These are phyloP conservation scores for Posidonia oceanica DNA, from an alignment of 116 monocot species.

Conservation along the genomic window DNA sequence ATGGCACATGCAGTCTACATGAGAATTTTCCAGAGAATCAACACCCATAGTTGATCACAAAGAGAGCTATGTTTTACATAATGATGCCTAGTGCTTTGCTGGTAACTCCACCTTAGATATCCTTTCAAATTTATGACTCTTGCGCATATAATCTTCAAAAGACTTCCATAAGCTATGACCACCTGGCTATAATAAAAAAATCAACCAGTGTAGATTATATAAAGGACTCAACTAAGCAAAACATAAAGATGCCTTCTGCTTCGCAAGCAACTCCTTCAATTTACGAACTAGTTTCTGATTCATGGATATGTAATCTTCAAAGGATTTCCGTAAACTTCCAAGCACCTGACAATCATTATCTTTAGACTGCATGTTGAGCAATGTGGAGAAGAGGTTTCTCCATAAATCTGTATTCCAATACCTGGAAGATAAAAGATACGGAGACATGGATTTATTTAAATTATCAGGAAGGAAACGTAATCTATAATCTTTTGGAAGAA, in stretches of 20 bases:
- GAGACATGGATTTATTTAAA: no score
- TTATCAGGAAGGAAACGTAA: neutral
- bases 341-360: conserved; percentile 43
- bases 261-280: conserved; percentile 39
- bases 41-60: no score
- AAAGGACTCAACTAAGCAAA: conserved; percentile 23
- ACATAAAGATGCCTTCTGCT: conserved; percentile 67
- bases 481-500: neutral
- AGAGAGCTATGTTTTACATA: no score
- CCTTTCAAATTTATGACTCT: no score
- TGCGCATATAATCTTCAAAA: no score
- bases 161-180: no score
- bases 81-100: no score
- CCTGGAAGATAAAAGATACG: conserved; percentile 17
- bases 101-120: no score
- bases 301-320: conserved; percentile 45
- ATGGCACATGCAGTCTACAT: no score
- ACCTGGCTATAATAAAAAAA: no score
- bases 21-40: no score
- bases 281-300: conserved; percentile 35
- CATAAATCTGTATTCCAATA: conserved; percentile 80
- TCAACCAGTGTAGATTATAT: no score
- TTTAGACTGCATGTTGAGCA: conserved; percentile 49
- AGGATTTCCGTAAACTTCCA: conserved; percentile 39
- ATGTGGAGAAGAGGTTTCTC: conserved; percentile 55